A percentile compares a stretch with the other conserved stretches of the same genome.
phyloP scores from a whole-genome alignment of 352 stramenopile genomes.

The Pythium aquatile region DNA sequence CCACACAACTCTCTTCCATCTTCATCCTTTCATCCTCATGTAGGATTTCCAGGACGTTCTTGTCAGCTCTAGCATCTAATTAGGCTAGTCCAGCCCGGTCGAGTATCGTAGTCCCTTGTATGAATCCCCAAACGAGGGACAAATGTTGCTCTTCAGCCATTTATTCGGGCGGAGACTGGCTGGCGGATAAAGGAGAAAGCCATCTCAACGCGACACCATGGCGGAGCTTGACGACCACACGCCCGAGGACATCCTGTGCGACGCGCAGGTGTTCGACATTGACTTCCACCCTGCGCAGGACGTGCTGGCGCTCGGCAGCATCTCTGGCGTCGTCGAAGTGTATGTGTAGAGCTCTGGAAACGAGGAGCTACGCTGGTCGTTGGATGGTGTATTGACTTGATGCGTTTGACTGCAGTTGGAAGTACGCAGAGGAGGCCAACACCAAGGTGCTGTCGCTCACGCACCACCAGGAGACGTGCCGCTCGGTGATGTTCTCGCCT shows the following conservation, averaged over 20 bases:
- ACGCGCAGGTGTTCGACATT: slow-evolving; percentile 81
- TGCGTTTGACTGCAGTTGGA: slow-evolving; percentile 11
- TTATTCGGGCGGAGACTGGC: slow-evolving; percentile 13
- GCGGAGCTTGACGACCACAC: slow-evolving; percentile 70
- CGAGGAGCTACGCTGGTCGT: no score
- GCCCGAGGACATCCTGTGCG: slow-evolving; percentile 73
- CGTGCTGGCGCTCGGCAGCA: slow-evolving; percentile 71
- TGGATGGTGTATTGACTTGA: no score
- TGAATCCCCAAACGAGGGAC: slow-evolving; percentile 8
- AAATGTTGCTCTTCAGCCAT: slow-evolving; percentile 24
- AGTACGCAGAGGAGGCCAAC: slow-evolving; percentile 75
- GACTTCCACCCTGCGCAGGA: slow-evolving; percentile 78
- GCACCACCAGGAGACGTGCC: slow-evolving; percentile 71
- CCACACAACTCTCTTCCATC: neutral
- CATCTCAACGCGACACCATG: slow-evolving; percentile 34
- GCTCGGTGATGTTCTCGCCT: slow-evolving; percentile 65
- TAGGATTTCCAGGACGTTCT: neutral
- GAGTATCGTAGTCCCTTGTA: slow-evolving; percentile 8
- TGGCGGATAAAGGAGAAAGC: slow-evolving; percentile 3
- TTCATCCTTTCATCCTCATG: neutral
- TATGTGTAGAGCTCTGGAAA: slow-evolving; percentile 26
- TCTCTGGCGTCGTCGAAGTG: slow-evolving; percentile 82
- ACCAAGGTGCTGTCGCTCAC: slow-evolving; percentile 71
- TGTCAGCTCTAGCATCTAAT: neutral
- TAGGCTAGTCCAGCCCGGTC: neutral